Base-by-base conservation (phyloP, 2,329 filamentous ascomycete genomes). In the Microcyclosporella mali region DNA sequence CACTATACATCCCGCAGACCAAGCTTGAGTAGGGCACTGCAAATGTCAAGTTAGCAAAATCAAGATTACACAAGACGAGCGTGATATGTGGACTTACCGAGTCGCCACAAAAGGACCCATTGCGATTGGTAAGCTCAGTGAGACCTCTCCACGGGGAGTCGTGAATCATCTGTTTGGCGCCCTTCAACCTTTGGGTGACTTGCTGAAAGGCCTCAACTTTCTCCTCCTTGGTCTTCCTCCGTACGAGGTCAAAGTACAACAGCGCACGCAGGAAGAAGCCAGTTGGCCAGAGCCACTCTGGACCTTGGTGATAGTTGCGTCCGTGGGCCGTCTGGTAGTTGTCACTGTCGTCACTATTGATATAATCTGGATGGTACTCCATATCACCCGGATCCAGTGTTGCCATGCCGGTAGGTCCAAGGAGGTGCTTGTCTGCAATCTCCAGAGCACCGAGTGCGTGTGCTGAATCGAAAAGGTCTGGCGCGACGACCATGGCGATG, bases 251-350 rank as follows among this genome's bases (percentile, higher is more conserved):
- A 59, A 97, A 97, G 64, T 88, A 85, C 50, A 98, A 75, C 52
- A 98, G 71, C 1, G 92, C 92, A 37, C 94, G 82, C 16, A 95
- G 73, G 74, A 95, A 98, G 72, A 88, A 98, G 3, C 92, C 92
- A 1, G 88, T 90, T 0, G 90, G 94, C 92, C 92, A 98, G 17
- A 95, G 70, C 92, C 92, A 98, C 65, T 98, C 92, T 0, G 92
- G 94, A 3, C 92, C 92, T 65, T 97, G 90, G 66, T 98, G 92
- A 68, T 98, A 98, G 67, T 97, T 98, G 43, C 92, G 78, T 37
- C 92, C 92, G 67, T 97, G 97, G 56, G 85, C 81, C 0, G 90
- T 97, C 9, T 86, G 79, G 60, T 95, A 97, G 65, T 97, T 86
- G 10, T 79, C 80, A 46, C 84, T 90, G 66, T 98, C 92, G 59